A percentile compares a stretch with the other conserved stretches of the same genome.
Conservation (phyloP, 129 eudicot species). For the Ambrosia trifida region DNA sequence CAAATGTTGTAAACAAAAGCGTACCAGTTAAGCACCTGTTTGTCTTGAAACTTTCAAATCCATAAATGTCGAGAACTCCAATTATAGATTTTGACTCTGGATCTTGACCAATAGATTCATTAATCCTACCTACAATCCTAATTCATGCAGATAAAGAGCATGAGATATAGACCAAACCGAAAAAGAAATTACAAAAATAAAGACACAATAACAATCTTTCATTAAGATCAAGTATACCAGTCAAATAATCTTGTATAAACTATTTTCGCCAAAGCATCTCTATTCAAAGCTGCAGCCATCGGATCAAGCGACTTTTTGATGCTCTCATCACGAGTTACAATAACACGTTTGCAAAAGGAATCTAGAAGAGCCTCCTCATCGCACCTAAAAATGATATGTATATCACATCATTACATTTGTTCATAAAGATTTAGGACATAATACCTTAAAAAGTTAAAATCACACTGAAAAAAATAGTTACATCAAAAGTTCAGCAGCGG, state of each 20-base stretch:
- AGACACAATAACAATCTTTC: constrained; percentile 11
- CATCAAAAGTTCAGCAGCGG: constrained; percentile 83
- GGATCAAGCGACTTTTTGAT: constrained; percentile 84
- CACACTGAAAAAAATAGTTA: constrained; percentile 28
- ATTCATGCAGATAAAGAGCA: constrained; percentile 15
- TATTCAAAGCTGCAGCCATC: constrained; percentile 62
- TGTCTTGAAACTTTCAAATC: constrained; percentile 98
- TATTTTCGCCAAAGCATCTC: constrained; percentile 94
- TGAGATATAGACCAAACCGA: constrained; percentile 12
- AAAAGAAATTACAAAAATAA: not conserved
- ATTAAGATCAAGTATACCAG: constrained; percentile 52
- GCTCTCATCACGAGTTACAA: constrained; percentile 89
- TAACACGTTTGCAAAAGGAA: constrained; percentile 90
- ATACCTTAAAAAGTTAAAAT: not conserved
- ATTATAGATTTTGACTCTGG: constrained; percentile 70
- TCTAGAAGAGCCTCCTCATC: constrained; percentile 71
- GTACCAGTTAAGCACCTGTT: constrained; percentile 99
- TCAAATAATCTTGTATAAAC: constrained; percentile 89
- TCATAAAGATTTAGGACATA: not conserved
- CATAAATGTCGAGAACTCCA: constrained; percentile 97
- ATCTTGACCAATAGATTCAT: constrained; percentile 94
- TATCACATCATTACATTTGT: constrained; percentile 9
- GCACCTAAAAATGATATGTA: constrained; percentile 54
- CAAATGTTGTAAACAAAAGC: constrained; percentile 66
- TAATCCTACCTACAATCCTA: constrained; percentile 92